Base-by-base conservation (phyloP, 2,329 filamentous ascomycete genomes). In the Chaetomium globosum region DNA sequence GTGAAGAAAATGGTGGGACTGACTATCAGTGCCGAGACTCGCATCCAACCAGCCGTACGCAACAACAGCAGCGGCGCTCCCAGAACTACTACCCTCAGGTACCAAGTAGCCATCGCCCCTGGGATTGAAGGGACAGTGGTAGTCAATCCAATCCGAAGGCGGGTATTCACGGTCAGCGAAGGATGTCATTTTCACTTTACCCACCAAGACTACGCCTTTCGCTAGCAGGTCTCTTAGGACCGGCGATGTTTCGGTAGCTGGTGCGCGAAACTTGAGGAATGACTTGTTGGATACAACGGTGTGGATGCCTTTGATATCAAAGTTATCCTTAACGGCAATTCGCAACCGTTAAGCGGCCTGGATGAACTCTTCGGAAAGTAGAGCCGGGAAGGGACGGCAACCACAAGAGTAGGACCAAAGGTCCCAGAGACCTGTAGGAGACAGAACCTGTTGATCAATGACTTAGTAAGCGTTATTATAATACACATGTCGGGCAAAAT, bases 91-190 rank as follows among this genome's bases (percentile, higher is more conserved):
- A 1, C 65, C 61, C 10, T 51, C 12, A 3, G 64, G 54, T 1
- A 48, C 54, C 23, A 62, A 26, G n/a, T 65, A 63, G 1, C 64
- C 59, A 28, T 66, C 65, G 3, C 65, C 65, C 13, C 65, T 26
- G 2, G 61, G 65, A 33, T 66, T 63, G 56, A 49, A 63, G 8
- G 65, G 65, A 10, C 60, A 63, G n/a, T 63, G 60, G 33, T 56
- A 66, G 16, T 66, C 65, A n/a, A 66, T 33, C 65, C 65, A 66
- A 16, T 66, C 60, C 16, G 60, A 49, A 1, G 60, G 60, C 1
- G 65, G 65, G n/a, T 66, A 39, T 28, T 66, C 65, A 30, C 60
- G 56, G 10, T 56, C 56, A 3, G 65, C 65, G 33, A 66, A 66
- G 19, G 52, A 21, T 2, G 65, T 63, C 30, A 49, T 52, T 23